These are phyloP conservation scores for Ogataea populi-albae DNA, from an alignment of 805 yeast genomes.

Conservation along the genomic window DNA sequence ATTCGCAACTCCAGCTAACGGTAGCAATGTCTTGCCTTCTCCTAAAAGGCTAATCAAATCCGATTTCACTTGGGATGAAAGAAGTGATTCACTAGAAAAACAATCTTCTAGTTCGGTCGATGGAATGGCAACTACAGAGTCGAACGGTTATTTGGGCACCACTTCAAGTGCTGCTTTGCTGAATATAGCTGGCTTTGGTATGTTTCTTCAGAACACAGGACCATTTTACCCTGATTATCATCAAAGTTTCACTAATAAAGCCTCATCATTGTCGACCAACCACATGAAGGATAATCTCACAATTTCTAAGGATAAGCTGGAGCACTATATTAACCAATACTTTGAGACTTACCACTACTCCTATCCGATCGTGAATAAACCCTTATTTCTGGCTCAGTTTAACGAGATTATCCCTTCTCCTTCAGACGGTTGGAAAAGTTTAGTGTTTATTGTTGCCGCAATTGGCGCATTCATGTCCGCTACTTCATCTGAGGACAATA, in stretches of 20 bases:
- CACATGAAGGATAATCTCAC: slow-evolving; percentile 4
- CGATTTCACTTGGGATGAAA: slow-evolving; percentile 15
- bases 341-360: slow-evolving; percentile 17
- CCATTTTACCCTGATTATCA: no score
- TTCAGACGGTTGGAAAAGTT: slow-evolving; percentile 15
- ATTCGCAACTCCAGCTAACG: no score
- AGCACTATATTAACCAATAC: slow-evolving; percentile 11
- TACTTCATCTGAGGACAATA: slow-evolving; percentile 9
- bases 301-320: slow-evolving; percentile 5
- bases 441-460: slow-evolving; percentile 17
- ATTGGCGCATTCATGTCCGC: slow-evolving; percentile 20
- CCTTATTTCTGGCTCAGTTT: slow-evolving; percentile 18
- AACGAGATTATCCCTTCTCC: slow-evolving; percentile 16
- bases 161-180: slow-evolving; percentile 15
- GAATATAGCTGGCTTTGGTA: slow-evolving; percentile 8
- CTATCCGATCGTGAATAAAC: slow-evolving; percentile 16
- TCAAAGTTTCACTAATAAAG: neutral
- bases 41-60: no score
- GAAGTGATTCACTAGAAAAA: no score
- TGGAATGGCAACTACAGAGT: slow-evolving; percentile 19
- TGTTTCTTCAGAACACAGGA: no score
- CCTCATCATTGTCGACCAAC: neutral
- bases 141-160: slow-evolving; percentile 16
- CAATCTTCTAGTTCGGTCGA: no score
- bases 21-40: slow-evolving; percentile 1